phyloP scores from a whole-genome alignment of 202 grass and related monocot species.

The Saccharum hybrid region DNA sequence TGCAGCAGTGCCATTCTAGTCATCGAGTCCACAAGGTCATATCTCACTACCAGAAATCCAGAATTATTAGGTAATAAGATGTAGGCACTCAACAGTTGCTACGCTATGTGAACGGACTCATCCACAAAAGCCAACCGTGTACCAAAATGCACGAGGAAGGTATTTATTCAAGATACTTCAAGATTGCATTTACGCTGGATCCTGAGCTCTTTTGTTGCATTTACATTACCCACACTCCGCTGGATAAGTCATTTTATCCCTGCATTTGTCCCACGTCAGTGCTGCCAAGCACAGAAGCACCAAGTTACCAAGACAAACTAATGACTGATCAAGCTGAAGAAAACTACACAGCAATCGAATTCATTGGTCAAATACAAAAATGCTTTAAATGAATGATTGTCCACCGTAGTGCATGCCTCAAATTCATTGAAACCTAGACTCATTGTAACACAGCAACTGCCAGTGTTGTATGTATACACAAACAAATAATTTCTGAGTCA shows the following conservation, averaged over 20 bases:
- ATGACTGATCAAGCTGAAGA: slow-evolving; percentile 9
- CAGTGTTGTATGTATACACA: background rate
- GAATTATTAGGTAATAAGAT: slow-evolving; percentile 26
- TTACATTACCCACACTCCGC: slow-evolving; percentile 19
- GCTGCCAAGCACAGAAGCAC: slow-evolving; percentile 46
- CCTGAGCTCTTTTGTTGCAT: slow-evolving; percentile 18
- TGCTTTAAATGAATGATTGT: slow-evolving; percentile 27
- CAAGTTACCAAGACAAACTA: slow-evolving; percentile 35
- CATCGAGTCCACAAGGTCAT: background rate
- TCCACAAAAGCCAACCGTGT: background rate
- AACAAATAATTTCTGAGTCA: background rate
- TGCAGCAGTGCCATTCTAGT: slow-evolving; percentile 9
- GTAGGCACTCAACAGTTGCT: slow-evolving; percentile 13
- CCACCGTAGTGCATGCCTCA: background rate
- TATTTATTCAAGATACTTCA: slow-evolving; percentile 12
- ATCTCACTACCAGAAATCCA: background rate
- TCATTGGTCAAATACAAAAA: slow-evolving; percentile 33
- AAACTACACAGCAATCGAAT: slow-evolving; percentile 18
- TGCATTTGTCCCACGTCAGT: slow-evolving; percentile 9
- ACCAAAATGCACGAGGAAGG: slow-evolving; percentile 5
- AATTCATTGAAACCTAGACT: background rate
- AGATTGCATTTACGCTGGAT: slow-evolving; percentile 27
- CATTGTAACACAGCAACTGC: background rate
- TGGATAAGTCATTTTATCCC: slow-evolving; percentile 31
- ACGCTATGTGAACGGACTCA: slow-evolving; percentile 2